phyloP scores from a whole-genome alignment of 1,139 yeast genomes.

The Suzukiozyma palmioleophila region DNA sequence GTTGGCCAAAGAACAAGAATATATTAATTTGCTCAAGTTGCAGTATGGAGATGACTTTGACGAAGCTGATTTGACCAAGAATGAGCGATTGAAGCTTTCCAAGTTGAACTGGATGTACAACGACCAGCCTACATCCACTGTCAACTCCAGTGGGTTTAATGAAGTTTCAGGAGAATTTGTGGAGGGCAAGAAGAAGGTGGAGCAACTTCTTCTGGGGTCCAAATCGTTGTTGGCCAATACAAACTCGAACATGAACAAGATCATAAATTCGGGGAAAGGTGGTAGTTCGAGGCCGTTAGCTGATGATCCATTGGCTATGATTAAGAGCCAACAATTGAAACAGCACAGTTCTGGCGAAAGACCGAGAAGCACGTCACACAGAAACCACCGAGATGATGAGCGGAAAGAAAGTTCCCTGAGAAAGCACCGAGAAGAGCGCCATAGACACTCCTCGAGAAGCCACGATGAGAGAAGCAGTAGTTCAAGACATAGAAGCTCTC shows the following conservation, averaged over 20 bases:
- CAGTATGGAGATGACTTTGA: conserved; percentile 40
- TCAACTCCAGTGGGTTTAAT: conserved; percentile 27
- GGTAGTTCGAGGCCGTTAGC: conserved; percentile 17
- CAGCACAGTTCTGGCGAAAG: conserved; percentile 6
- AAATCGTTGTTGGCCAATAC: conserved; percentile 11
- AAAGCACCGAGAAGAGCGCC: neutral
- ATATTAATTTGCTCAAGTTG: conserved; percentile 51
- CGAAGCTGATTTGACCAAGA: conserved; percentile 23
- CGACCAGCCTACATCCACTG: conserved; percentile 20
- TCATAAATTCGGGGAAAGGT: conserved; percentile 13
- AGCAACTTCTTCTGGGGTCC: conserved; percentile 25
- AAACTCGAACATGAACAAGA: conserved; percentile 10
- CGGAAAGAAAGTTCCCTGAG: neutral
- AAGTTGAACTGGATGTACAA: conserved; percentile 88
- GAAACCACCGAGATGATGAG: neutral
- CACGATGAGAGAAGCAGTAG: too few species aligned
- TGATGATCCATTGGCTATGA: conserved; percentile 55
- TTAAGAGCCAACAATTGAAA: conserved; percentile 38
- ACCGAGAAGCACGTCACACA: neutral
- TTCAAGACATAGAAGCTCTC: too few species aligned
- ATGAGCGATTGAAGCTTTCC: conserved; percentile 41
- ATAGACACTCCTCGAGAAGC: neutral
- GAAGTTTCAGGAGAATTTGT: conserved; percentile 33
- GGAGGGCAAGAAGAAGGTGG: conserved; percentile 33
- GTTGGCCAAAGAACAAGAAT: conserved; percentile 59